These are phyloP conservation scores for Phytopythium montanum DNA, from an alignment of 352 stramenopile species.

Conservation along the genomic window DNA sequence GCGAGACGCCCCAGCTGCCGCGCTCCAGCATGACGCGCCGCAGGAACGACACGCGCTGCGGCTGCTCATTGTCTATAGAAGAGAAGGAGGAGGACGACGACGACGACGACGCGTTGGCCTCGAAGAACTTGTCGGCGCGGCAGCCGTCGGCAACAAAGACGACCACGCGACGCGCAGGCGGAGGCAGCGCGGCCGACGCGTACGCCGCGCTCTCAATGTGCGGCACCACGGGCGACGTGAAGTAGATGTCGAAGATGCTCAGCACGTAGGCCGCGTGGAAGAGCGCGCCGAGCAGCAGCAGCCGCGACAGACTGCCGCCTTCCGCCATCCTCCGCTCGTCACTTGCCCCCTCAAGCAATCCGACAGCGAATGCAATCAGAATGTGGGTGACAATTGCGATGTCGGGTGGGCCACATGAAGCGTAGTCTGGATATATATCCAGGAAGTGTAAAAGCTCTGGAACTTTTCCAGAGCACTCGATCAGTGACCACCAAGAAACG, in stretches of 20 bases:
- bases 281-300: constrained; percentile 67
- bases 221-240: constrained; percentile 76
- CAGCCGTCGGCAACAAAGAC: constrained; percentile 85
- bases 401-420: too few relatives aligned
- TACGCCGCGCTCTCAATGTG: constrained; percentile 55
- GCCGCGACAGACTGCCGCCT: constrained; percentile 15
- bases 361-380: too few relatives aligned
- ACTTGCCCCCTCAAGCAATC: too few relatives aligned
- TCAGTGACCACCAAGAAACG: too few relatives aligned
- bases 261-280: constrained; percentile 86
- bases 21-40: constrained; percentile 43
- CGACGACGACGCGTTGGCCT: constrained; percentile 27
- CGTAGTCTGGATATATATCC: too few relatives aligned
- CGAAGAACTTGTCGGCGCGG: constrained; percentile 82
- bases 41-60: constrained; percentile 57
- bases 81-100: too few relatives aligned
- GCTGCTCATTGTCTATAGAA: constrained; percentile 8
- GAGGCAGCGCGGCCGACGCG: constrained; percentile 15
- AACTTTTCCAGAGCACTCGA: too few relatives aligned
- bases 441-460: too few relatives aligned
- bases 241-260: constrained; percentile 91
- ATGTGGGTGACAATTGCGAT: too few relatives aligned
- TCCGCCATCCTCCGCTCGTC: not conserved
- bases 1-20: constrained; percentile 79
- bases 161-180: constrained; percentile 62